phyloP scores from a whole-genome alignment of 352 stramenopile genomes.

The Pythium monospermum region DNA sequence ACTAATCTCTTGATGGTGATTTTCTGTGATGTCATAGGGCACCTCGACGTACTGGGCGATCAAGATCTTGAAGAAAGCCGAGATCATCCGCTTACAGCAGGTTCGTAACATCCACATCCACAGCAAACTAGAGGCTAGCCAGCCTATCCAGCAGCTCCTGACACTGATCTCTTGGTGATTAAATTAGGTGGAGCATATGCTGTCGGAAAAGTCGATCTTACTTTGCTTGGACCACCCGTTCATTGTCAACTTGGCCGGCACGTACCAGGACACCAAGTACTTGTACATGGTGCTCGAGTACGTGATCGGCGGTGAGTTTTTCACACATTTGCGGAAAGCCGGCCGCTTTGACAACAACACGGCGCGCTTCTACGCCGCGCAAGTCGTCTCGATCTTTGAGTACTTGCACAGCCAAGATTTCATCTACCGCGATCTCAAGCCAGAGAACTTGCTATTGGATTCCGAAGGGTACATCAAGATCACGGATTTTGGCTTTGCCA shows the following conservation, averaged over 20 bases:
- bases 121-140: too few relatives aligned
- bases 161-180: too few relatives aligned
- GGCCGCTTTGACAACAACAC: conserved; percentile 91
- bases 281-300: conserved; percentile 98
- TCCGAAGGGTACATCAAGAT: conserved; percentile 95
- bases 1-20: neutral
- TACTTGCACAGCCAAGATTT: conserved; percentile 95
- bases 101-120: conserved; percentile 21
- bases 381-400: conserved; percentile 96
- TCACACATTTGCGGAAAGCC: conserved; percentile 93
- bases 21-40: conserved; percentile 29
- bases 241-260: conserved; percentile 93
- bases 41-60: conserved; percentile 93
- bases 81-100: conserved; percentile 95
- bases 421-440: conserved; percentile 97
- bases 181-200: conserved; percentile 95
- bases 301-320: conserved; percentile 97
- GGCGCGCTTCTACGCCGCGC: conserved; percentile 91
- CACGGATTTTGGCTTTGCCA: conserved; percentile 93
- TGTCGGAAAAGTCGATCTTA: conserved; percentile 95
- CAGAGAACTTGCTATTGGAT: conserved; percentile 95
- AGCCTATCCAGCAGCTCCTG: too few relatives aligned
- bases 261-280: conserved; percentile 94
- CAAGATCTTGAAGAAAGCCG: conserved; percentile 97
- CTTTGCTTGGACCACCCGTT: conserved; percentile 92